Evolutionary conservation across 1,139 yeast genomes (phyloP), one percentile per base, ranked within the genome.

Genomic region (Arxiozyma bovina): DNA sequence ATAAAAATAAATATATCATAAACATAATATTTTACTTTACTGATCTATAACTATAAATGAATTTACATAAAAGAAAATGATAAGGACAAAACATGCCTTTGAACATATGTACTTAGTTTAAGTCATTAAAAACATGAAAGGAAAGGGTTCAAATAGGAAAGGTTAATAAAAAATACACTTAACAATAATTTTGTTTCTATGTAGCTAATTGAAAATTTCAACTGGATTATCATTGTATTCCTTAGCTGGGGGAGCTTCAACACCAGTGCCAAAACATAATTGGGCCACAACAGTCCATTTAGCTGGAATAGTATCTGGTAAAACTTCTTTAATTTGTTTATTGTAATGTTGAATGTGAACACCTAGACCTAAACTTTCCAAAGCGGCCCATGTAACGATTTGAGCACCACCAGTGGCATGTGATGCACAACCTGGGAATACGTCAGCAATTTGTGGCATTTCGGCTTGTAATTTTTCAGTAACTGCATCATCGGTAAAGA

Each of bases 321-420:
- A 65, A 53, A 72, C 74, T 40, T 66, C 72, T 59, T 70, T 69
- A 52, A 77, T 73, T 51, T 68, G 66, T 50, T 72, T 74, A 65
- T 74, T 75, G 73, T 73, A 77, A 65, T 77, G 80, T 65, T 77
- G 80, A 58, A 77, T 68, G 61, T 74, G 77, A 55, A 71, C 77
- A 59, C 80, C 80, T 46, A 76, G 63, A 54, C 76, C 77, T 53
- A 73, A 61, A 47, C 69, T 70, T 54, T 71, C 70, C 38, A 77
- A 65, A 27, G 77, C 77, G 48, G 76, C 65, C 80, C 80, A 77
- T 40, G 74, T 63, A 59, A 68, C 64, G 52, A 74, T 72, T 66
- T 75, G 78, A 53, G 77, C 78, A 51, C 76, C 73, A 65, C 80
- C 80, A 55, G 74, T 70, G 51, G 77, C 64, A 59, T 76, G 75